Evolutionary conservation across 129 eudicot species (phyloP).

Genomic region (Saussurea involucrata): DNA sequence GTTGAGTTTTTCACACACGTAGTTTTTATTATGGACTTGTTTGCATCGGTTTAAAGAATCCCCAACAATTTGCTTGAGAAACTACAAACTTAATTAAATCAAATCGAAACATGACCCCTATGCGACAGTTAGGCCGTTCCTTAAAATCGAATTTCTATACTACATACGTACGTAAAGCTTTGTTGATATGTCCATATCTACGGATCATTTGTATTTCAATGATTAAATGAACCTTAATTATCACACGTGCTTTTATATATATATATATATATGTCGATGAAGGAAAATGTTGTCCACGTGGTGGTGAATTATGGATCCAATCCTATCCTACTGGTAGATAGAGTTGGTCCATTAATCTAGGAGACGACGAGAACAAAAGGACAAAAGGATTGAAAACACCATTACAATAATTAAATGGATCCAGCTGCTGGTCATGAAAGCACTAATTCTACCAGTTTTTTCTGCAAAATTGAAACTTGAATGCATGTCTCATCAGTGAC

Average conservation of each 20-base stretch:
- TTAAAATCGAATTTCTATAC: too few relatives aligned
- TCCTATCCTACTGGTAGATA: too few relatives aligned
- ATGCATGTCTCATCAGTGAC: conserved; percentile 17
- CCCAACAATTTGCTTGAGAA: too few relatives aligned
- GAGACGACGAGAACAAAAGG: neutral
- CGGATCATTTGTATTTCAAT: too few relatives aligned
- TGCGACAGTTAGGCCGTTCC: too few relatives aligned
- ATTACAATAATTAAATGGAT: neutral
- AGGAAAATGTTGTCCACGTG: neutral
- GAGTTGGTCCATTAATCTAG: too few relatives aligned
- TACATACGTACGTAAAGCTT: too few relatives aligned
- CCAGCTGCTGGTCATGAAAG: neutral
- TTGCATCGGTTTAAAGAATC: too few relatives aligned
- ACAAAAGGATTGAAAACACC: neutral
- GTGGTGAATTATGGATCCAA: neutral
- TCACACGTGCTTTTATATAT: neutral
- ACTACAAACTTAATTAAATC: too few relatives aligned
- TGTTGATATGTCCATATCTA: neutral
- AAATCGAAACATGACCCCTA: too few relatives aligned
- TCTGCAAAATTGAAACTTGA: conserved; percentile 33
- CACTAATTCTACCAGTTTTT: conserved; percentile 24
- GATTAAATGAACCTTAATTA: too few relatives aligned
- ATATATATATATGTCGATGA: neutral
- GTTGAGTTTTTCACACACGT: neutral
- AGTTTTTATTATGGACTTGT: too few relatives aligned